Conservation (phyloP, 1,284 basidiomycete species). For the Lentinula novae-zelandiae region DNA sequence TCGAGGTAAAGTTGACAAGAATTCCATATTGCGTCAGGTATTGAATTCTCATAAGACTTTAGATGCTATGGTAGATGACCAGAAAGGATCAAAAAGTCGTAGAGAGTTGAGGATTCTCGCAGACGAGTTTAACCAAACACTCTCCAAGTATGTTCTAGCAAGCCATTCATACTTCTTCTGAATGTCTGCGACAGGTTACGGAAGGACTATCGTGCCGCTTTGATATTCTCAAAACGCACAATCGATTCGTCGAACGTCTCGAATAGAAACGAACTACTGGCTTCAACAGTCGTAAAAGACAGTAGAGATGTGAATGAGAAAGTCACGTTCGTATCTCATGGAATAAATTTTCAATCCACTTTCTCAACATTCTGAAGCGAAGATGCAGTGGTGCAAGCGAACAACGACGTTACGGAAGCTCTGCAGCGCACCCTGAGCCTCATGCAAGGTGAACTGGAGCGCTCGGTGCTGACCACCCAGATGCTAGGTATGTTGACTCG, state of each 20-base stretch:
- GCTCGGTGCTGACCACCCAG: slow-evolving; percentile 81
- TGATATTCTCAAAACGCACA: slow-evolving; percentile 65
- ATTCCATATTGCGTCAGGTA: slow-evolving; percentile 9
- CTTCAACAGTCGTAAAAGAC: slow-evolving; percentile 42
- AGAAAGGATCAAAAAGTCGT: slow-evolving; percentile 51
- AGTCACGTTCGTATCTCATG: slow-evolving; percentile 40
- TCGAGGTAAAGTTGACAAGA: slow-evolving; percentile 54
- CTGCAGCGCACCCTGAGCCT: slow-evolving; percentile 78
- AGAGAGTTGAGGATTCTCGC: slow-evolving; percentile 49
- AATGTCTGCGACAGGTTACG: slow-evolving; percentile 42
- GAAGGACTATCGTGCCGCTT: slow-evolving; percentile 59
- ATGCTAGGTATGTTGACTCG: slow-evolving; percentile 64
- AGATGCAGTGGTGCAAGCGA: slow-evolving; percentile 84
- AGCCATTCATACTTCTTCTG: slow-evolving; percentile 15
- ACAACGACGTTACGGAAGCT: slow-evolving; percentile 83
- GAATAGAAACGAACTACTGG: slow-evolving; percentile 62
- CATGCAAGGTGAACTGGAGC: slow-evolving; percentile 89
- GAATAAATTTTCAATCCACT: not conserved
- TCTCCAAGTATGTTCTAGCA: slow-evolving; percentile 44
- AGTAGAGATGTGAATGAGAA: slow-evolving; percentile 42
- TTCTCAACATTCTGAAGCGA: slow-evolving; percentile 44
- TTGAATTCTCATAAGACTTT: slow-evolving; percentile 43
- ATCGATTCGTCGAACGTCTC: slow-evolving; percentile 61
- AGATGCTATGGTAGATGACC: slow-evolving; percentile 64
- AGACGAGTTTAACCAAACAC: slow-evolving; percentile 39